Conservation (phyloP, 768 basidiomycete genomes). For the Hericium coralloides region DNA sequence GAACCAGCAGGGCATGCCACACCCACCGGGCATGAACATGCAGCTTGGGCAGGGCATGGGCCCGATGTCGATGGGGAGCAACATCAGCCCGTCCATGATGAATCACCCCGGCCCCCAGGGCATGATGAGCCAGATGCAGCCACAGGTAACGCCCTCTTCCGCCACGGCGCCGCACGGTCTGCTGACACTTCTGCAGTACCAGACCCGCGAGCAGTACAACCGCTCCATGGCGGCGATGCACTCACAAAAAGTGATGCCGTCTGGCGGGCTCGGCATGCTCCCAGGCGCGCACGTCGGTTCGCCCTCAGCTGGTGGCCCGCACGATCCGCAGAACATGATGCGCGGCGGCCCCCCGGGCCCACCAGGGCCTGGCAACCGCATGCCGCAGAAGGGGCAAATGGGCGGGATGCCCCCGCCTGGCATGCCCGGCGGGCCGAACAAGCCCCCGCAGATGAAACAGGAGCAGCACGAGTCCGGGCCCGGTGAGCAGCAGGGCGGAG, state of each 20-base stretch:
- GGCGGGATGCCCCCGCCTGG: slow-evolving; percentile 16
- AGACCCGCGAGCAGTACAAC: neutral
- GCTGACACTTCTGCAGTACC: neutral
- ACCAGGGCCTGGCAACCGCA: slow-evolving; percentile 1
- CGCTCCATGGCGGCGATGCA: neutral
- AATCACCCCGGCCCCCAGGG: slow-evolving; percentile 22
- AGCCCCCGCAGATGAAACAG: slow-evolving; percentile 8
- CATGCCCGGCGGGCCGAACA: slow-evolving; percentile 3
- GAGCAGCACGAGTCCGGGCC: slow-evolving; percentile 1
- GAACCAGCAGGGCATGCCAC: slow-evolving; percentile 19
- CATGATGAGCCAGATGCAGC: slow-evolving; percentile 29
- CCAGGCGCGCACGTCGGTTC: neutral
- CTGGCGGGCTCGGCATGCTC: slow-evolving; percentile 2
- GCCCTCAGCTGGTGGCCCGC: neutral
- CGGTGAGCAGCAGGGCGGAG: neutral
- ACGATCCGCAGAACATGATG: slow-evolving; percentile 4
- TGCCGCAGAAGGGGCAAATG: slow-evolving; percentile 6
- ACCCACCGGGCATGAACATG: slow-evolving; percentile 22
- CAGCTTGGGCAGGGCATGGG: slow-evolving; percentile 27
- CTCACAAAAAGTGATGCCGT: neutral
- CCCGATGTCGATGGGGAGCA: slow-evolving; percentile 20
- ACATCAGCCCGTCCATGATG: slow-evolving; percentile 34
- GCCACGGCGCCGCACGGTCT: neutral
- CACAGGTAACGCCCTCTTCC: slow-evolving; percentile 14
- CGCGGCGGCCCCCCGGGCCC: neutral